Percentiles rank a stretch among this genome's conserved stretches.
Conservation (phyloP, 2,329 filamentous ascomycete genomes). For the Hypomyces rosellus region DNA sequence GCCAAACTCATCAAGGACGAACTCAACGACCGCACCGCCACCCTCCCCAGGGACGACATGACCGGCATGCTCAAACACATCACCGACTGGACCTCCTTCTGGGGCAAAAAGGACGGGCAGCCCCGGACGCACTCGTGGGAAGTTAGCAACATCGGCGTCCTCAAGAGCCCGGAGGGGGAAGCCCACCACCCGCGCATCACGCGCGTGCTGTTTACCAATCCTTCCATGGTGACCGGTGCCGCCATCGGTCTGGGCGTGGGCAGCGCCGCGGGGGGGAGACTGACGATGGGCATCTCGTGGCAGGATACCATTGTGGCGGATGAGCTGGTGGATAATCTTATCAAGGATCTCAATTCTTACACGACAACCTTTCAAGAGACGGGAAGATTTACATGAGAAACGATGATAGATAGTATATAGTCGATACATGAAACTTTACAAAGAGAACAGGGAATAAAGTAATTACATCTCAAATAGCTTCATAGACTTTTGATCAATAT, state of each 20-base stretch:
- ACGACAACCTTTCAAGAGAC: conserved; percentile 17
- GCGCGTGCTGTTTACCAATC: conserved; percentile 45
- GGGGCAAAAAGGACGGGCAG: conserved; percentile 35
- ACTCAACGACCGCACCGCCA: conserved; percentile 26
- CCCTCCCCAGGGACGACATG: conserved; percentile 37
- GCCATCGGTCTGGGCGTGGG: conserved; percentile 41
- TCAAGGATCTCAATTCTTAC: conserved; percentile 27
- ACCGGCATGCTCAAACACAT: conserved; percentile 37
- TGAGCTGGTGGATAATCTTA: conserved; percentile 31
- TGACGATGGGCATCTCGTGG: conserved; percentile 43
- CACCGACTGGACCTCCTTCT: conserved; percentile 37
- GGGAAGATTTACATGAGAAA: conserved; percentile 15
- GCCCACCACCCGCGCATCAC: conserved; percentile 22
- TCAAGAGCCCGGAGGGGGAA: conserved; percentile 17
- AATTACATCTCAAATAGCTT: too few relatives aligned
- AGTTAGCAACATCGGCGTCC: conserved; percentile 46
- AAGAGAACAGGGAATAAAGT: neutral
- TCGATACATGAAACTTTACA: neutral
- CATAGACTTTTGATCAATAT: too few relatives aligned
- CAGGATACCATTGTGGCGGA: conserved; percentile 38
- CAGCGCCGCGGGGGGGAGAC: conserved; percentile 34
- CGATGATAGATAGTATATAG: neutral
- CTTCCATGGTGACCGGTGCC: conserved; percentile 36
- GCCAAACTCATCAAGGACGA: conserved; percentile 30
- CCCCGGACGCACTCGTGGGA: conserved; percentile 41